Percentiles rank a stretch among this genome's conserved stretches.
Evolutionary conservation across 2,329 filamentous ascomycete genomes (phyloP).

Genomic region (Ceratocystis colombiana): DNA sequence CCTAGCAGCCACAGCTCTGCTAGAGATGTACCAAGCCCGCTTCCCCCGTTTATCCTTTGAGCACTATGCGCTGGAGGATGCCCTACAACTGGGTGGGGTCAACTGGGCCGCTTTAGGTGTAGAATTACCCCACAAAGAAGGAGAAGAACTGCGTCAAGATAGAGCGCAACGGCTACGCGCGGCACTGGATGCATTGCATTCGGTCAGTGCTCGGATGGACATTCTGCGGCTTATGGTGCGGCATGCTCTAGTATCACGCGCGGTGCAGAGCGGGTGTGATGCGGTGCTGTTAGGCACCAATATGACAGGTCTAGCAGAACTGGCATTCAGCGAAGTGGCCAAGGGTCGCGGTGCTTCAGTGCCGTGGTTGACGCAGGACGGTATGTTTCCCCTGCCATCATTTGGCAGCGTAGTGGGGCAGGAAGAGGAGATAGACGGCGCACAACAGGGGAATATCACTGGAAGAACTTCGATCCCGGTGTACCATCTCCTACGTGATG

Average conservation of each 20-base stretch:
- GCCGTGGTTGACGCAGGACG: conserved; percentile 74
- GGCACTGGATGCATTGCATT: conserved; percentile 53
- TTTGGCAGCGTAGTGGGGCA: conserved; percentile 27
- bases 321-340: conserved; percentile 75
- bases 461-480: conserved; percentile 33
- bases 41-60: conserved; percentile 60
- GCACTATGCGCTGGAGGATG: conserved; percentile 52
- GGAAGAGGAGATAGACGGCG: neutral
- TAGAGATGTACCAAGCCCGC: conserved; percentile 44
- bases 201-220: conserved; percentile 67
- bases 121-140: conserved; percentile 37
- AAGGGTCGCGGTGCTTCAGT: conserved; percentile 81
- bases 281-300: conserved; percentile 74
- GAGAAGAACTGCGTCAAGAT: conserved; percentile 41
- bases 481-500: conserved; percentile 73
- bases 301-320: conserved; percentile 77
- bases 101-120: conserved; percentile 44
- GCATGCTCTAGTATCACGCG: conserved; percentile 58
- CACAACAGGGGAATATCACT: conserved; percentile 19
- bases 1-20: conserved; percentile 38
- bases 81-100: conserved; percentile 43
- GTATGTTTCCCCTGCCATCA: conserved; percentile 37
- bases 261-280: conserved; percentile 50
- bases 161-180: conserved; percentile 38
- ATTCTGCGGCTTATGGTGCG: conserved; percentile 59